Conservation (phyloP, 2,329 filamentous ascomycete species). For the Aureobasidium vineae region DNA sequence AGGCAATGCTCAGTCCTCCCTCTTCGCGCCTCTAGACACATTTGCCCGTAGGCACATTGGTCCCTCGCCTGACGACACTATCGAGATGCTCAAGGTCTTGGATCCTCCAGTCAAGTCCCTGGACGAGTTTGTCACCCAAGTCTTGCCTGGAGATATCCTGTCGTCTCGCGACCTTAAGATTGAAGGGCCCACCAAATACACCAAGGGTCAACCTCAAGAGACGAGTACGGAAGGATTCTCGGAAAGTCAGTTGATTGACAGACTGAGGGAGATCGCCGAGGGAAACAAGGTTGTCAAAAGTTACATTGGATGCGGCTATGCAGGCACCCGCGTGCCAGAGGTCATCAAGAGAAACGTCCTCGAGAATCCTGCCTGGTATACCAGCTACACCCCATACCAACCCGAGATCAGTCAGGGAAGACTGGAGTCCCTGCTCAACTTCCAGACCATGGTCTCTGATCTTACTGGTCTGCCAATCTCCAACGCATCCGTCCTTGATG, state of each 20-base stretch:
- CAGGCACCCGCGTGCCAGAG: slow-evolving; percentile 77
- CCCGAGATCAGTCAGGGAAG: slow-evolving; percentile 95
- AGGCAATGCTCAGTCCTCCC: slow-evolving; percentile 25
- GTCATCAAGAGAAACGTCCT: slow-evolving; percentile 92
- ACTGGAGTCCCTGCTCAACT: slow-evolving; percentile 89
- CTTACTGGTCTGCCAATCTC: slow-evolving; percentile 82
- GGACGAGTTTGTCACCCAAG: slow-evolving; percentile 80
- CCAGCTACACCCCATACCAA: slow-evolving; percentile 96
- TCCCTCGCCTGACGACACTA: slow-evolving; percentile 65
- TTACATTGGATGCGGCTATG: slow-evolving; percentile 86
- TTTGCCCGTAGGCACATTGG: slow-evolving; percentile 87
- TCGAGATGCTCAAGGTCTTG: slow-evolving; percentile 76
- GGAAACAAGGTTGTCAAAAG: slow-evolving; percentile 63
- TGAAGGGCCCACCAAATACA: slow-evolving; percentile 48
- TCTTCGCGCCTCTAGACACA: slow-evolving; percentile 55
- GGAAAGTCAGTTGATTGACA: slow-evolving; percentile 59
- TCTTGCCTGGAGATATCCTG: slow-evolving; percentile 76
- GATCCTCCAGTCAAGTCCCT: slow-evolving; percentile 70
- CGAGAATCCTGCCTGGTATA: slow-evolving; percentile 95
- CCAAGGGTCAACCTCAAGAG: slow-evolving; percentile 37
- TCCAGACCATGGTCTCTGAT: slow-evolving; percentile 88
- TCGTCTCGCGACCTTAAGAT: slow-evolving; percentile 64
- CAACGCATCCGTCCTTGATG: slow-evolving; percentile 88
- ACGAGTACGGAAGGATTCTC: slow-evolving; percentile 48
- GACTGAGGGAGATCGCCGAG: slow-evolving; percentile 55